Evolutionary conservation across 1,139 yeast genomes (phyloP).

Genomic region (Hansenula sp.): DNA sequence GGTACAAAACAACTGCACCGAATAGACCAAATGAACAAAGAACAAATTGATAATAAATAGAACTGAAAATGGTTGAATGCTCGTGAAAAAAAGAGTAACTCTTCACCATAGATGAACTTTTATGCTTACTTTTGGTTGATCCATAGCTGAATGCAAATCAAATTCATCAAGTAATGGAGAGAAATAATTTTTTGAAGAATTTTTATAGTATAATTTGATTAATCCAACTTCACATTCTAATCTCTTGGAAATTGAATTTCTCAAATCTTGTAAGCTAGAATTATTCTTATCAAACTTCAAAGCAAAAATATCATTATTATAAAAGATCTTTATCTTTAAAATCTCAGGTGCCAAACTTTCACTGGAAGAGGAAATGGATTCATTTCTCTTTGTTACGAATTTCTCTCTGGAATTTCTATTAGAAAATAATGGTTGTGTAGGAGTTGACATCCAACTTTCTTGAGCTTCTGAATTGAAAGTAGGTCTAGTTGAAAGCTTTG

Average conservation of each 20-base stretch:
- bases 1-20: no score
- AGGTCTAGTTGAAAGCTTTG: constrained; percentile 4
- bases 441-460: constrained; percentile 14
- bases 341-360: not conserved
- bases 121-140: constrained; percentile 15
- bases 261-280: constrained; percentile 8
- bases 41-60: not conserved
- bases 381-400: constrained; percentile 5
- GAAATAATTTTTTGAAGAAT: constrained; percentile 11
- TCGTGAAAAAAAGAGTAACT: no score
- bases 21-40: not conserved
- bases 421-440: constrained; percentile 13
- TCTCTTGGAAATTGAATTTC: constrained; percentile 18
- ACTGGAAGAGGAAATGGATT: constrained; percentile 5
- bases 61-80: not conserved
- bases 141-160: constrained; percentile 15
- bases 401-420: not conserved
- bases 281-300: constrained; percentile 11
- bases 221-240: constrained; percentile 14
- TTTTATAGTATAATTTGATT: constrained; percentile 17
- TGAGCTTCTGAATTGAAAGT: constrained; percentile 9
- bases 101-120: constrained; percentile 13
- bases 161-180: constrained; percentile 15
- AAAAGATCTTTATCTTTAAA: constrained; percentile 19
- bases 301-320: constrained; percentile 22